These are phyloP conservation scores for Sugiyamaella neomexicana DNA, from an alignment of 1,139 yeast species.

Conservation along the genomic window DNA sequence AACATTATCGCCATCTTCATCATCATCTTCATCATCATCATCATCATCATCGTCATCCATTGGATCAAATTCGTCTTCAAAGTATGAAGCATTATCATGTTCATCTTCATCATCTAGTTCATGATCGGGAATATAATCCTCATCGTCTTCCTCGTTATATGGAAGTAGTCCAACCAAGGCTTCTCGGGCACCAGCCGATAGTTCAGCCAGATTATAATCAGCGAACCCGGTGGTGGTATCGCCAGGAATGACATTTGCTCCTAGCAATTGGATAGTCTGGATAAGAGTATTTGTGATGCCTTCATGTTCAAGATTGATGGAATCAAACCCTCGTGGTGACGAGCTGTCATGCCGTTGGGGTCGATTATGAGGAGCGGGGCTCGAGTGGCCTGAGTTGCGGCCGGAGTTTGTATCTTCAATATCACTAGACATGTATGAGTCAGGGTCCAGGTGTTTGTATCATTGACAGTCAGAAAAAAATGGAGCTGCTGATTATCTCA, in stretches of 20 bases:
- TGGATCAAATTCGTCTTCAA: slow-evolving; percentile 1
- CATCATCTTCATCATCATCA: slow-evolving; percentile 1
- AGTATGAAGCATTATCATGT: not conserved
- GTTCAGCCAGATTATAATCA: not conserved
- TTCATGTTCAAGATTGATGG: not conserved
- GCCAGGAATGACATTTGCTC: not conserved
- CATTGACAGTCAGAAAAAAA: too few species aligned
- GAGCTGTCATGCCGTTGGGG: not conserved
- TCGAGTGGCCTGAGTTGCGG: not conserved
- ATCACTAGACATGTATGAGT: not conserved
- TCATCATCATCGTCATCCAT: slow-evolving; percentile 1
- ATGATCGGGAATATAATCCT: slow-evolving; percentile 19
- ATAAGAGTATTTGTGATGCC: not conserved
- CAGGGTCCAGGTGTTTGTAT: too few species aligned
- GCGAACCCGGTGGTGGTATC: not conserved
- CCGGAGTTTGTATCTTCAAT: not conserved
- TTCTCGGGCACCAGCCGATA: slow-evolving; percentile 2
- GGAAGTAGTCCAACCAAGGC: not conserved
- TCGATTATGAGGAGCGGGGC: not conserved
- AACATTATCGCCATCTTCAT: not conserved
- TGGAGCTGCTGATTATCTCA: not conserved
- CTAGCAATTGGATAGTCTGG: not conserved
- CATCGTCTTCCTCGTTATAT: slow-evolving; percentile 18
- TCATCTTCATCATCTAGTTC: slow-evolving; percentile 12
- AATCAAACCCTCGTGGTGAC: too few species aligned